phyloP scores from a whole-genome alignment of 1,284 basidiomycete genomes.

The Ceratobasidium theobromae region DNA sequence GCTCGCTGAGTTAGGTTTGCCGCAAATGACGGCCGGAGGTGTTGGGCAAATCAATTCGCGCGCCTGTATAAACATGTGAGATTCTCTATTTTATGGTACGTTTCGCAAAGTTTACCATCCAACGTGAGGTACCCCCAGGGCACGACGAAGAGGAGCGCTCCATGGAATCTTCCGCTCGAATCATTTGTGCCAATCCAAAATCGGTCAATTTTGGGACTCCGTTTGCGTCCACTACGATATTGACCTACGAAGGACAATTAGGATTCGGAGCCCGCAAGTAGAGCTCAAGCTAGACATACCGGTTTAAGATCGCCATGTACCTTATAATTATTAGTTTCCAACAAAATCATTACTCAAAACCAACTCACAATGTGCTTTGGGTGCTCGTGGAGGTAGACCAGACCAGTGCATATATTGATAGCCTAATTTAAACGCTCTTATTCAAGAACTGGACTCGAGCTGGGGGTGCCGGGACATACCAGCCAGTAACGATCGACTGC shows the following conservation, averaged over 20 bases:
- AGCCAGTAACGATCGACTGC: background rate
- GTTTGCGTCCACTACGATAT: constrained; percentile 15
- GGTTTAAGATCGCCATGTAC: constrained; percentile 22
- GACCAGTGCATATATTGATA: constrained; percentile 18
- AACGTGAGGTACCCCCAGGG: constrained; percentile 16
- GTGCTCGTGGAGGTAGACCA: constrained; percentile 17
- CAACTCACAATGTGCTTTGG: constrained; percentile 12
- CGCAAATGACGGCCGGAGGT: background rate
- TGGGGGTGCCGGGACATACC: background rate
- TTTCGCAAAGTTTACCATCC: background rate
- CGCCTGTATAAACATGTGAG: background rate
- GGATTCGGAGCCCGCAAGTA: too few species aligned
- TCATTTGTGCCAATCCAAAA: constrained; percentile 26
- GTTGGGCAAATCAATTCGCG: constrained; percentile 3
- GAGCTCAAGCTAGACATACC: too few species aligned
- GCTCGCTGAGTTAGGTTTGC: constrained; percentile 3
- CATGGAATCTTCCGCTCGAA: constrained; percentile 21
- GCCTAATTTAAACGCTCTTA: background rate
- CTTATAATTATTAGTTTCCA: background rate
- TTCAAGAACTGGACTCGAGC: background rate
- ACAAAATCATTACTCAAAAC: background rate
- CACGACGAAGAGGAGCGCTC: constrained; percentile 17
- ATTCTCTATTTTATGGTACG: background rate
- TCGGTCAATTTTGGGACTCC: constrained; percentile 24
- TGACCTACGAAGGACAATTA: background rate